phyloP scores from a whole-genome alignment of 108 stramenopile genomes.

The Craspedostauros australis region DNA sequence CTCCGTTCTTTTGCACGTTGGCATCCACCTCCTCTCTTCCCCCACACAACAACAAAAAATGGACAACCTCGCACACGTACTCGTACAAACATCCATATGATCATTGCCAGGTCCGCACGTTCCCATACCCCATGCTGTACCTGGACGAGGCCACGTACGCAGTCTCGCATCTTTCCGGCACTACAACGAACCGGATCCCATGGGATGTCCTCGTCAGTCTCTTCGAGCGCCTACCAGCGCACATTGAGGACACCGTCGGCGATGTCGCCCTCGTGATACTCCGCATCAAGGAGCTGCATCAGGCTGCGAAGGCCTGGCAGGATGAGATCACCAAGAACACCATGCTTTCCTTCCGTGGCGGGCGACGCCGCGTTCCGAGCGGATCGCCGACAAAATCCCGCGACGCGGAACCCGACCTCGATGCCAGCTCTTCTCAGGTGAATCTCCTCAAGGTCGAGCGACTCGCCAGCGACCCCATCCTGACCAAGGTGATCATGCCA shows the following conservation, averaged over 20 bases:
- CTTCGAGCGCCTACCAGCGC: slow-evolving; percentile 26
- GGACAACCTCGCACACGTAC: too few species aligned
- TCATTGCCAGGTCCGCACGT: slow-evolving; percentile 25
- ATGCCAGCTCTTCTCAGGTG: slow-evolving; percentile 6
- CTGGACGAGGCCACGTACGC: slow-evolving; percentile 18
- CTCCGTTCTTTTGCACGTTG: too few species aligned
- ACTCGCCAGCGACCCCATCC: slow-evolving; percentile 19
- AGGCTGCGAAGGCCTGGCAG: slow-evolving; percentile 50
- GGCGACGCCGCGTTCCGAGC: slow-evolving; percentile 19
- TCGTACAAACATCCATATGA: slow-evolving; percentile 2
- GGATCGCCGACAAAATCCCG: neutral
- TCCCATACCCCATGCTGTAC: slow-evolving; percentile 26
- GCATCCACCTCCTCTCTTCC: too few species aligned
- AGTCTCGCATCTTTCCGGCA: neutral
- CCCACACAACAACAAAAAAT: too few species aligned
- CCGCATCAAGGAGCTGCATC: slow-evolving; percentile 46
- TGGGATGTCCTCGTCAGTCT: slow-evolving; percentile 36
- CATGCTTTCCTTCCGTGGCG: slow-evolving; percentile 36
- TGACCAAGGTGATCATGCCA: slow-evolving; percentile 51
- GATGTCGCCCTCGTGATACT: slow-evolving; percentile 41
- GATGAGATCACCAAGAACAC: slow-evolving; percentile 33
- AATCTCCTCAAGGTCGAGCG: slow-evolving; percentile 16
- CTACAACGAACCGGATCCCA: slow-evolving; percentile 19
- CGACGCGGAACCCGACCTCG: neutral
- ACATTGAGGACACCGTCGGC: slow-evolving; percentile 16